Conservation (phyloP, 2,329 filamentous ascomycete genomes). For the Ceratocystiopsis minuta region DNA sequence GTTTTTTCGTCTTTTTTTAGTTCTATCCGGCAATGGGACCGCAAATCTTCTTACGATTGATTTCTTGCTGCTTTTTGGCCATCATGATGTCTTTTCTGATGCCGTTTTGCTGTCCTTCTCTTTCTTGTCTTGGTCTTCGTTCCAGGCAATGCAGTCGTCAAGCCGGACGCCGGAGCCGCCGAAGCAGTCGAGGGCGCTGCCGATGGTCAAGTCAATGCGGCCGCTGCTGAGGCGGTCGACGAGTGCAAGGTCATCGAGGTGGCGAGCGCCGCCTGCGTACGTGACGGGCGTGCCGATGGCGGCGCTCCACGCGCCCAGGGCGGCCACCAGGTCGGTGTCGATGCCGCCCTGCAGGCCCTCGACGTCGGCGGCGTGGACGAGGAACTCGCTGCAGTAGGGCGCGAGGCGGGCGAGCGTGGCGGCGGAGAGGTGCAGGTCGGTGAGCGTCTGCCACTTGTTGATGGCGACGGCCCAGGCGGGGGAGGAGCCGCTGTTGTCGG, state of each 20-base stretch:
- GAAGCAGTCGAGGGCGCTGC: slow-evolving; percentile 90
- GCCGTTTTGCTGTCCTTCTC: neutral
- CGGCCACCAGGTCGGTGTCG: slow-evolving; percentile 64
- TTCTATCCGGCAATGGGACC: neutral
- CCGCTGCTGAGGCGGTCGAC: slow-evolving; percentile 65
- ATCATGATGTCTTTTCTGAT: neutral
- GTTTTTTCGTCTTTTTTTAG: slow-evolving; percentile 2
- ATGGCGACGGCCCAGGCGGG: slow-evolving; percentile 79
- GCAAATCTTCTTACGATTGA: neutral
- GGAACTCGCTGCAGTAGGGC: slow-evolving; percentile 87
- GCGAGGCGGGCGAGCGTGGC: slow-evolving; percentile 67
- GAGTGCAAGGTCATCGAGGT: slow-evolving; percentile 61
- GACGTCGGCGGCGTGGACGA: slow-evolving; percentile 93
- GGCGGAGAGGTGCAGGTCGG: slow-evolving; percentile 70
- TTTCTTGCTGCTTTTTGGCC: neutral
- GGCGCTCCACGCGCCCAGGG: slow-evolving; percentile 66
- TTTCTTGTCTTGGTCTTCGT: slow-evolving; percentile 22
- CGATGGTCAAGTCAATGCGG: slow-evolving; percentile 84
- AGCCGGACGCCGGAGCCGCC: slow-evolving; percentile 75
- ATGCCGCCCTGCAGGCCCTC: slow-evolving; percentile 86
- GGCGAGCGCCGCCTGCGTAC: slow-evolving; percentile 84
- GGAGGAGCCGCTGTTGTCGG: too few species aligned
- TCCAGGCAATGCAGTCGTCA: slow-evolving; percentile 82
- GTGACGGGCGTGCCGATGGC: slow-evolving; percentile 56
- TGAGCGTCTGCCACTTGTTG: slow-evolving; percentile 98